Evolutionary conservation across 2,329 filamentous ascomycete species (phyloP), one percentile per base, ranked within the genome.

Genomic region (Blastomyces silverae): DNA sequence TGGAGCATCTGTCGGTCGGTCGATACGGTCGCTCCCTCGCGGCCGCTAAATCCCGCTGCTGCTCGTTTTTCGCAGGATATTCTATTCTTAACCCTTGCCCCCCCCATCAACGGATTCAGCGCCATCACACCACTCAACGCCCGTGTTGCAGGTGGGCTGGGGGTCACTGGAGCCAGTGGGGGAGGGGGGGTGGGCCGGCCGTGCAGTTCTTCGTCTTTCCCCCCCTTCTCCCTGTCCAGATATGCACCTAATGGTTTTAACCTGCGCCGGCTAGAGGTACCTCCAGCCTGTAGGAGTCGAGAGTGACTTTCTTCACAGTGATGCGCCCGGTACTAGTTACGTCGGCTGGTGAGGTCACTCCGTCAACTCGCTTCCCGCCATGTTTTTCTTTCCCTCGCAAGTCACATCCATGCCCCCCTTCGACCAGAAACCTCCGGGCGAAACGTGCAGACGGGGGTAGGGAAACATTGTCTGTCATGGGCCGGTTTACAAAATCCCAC

Each of bases 341-440:
- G 39, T n/a, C 13, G 58, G 53, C 42, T 59, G 37, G 57, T 61
- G 58, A 48, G 22, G 39, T 61, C 58, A 61, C 58, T 61, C 44
- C 44, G 39, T 48, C n/a, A 61, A 61, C 58, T 61, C 22, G 58
- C 39, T 61, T 61, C 39, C 58, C 42, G 58, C 58, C 25, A 61
- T 60, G 39, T 42, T 28, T 8, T 37, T 11, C 1, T 10, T 37
- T 20, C 34, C 13, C 39, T 59, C 56, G 56, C 56, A 59, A 44
- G 37, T 59, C 57, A 59, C 57, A 59, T 59, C 57, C 57, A 44
- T 58, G 56, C 37, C 25, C n/a, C n/a, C 17, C 17, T 15, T 58
- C 20, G 28, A 37, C 42, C 56, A 39, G 34, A 59, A 59, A 46
- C 42, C 25, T 61, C 42, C 42, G 15, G 57, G 17, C 58, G 42